phyloP scores from a whole-genome alignment of 495 filamentous ascomycete species.

The Amphirosellinia nigrospora region DNA sequence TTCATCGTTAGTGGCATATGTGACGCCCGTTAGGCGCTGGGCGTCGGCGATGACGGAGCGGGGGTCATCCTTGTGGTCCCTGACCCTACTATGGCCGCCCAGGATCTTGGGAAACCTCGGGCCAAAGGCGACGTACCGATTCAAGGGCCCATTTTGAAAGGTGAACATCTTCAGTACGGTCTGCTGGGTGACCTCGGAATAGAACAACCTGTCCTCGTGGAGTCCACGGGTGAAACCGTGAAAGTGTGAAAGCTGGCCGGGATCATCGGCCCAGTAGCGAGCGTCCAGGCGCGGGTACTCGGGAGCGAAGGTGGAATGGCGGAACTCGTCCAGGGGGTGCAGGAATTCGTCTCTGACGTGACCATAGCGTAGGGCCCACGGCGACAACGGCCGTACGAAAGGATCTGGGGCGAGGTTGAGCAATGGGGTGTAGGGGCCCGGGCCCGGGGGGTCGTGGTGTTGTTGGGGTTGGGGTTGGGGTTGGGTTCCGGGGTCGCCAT shows the following conservation, averaged over 20 bases:
- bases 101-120: not conserved
- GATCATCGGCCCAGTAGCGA: not conserved
- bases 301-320: not conserved
- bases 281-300: constrained; percentile 8
- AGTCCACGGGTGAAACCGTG: not conserved
- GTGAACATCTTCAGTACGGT: not conserved
- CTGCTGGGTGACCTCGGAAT: not conserved
- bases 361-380: not conserved
- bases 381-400: not conserved
- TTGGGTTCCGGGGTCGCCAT: not conserved
- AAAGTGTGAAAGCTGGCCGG: not conserved
- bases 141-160: not conserved
- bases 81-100: not conserved
- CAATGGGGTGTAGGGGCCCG: not conserved
- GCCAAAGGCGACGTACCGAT: not conserved
- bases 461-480: not conserved
- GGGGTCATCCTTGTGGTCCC: not conserved
- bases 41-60: not conserved
- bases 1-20: not conserved
- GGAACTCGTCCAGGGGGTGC: not conserved
- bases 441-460: not conserved
- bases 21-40: not conserved
- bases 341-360: not conserved
- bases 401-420: not conserved
- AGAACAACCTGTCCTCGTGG: constrained; percentile 1